These are phyloP conservation scores for Aurifilum marmelostoma DNA, from an alignment of 2,329 filamentous ascomycete species.

Conservation along the genomic window DNA sequence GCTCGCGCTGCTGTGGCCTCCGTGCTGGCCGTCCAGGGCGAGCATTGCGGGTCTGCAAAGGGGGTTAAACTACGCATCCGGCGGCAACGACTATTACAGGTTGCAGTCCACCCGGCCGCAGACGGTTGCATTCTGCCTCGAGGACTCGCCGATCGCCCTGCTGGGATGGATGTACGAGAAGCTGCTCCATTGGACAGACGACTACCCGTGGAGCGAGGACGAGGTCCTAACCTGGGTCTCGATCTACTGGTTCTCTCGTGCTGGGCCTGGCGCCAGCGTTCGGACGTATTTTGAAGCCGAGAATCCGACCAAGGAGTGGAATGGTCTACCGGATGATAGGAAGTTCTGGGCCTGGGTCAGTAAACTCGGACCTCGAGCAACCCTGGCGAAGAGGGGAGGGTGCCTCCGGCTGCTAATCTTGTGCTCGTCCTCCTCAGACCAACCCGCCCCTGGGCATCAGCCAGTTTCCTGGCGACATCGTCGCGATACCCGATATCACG, in stretches of 20 bases:
- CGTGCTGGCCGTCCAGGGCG: conserved; percentile 62
- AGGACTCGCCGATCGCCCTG: conserved; percentile 70
- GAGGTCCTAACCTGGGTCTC: conserved; percentile 76
- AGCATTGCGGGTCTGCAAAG: background rate
- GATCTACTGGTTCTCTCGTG: conserved; percentile 71
- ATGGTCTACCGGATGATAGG: conserved; percentile 36
- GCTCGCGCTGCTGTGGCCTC: conserved; percentile 53
- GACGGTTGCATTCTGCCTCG: conserved; percentile 70
- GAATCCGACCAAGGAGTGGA: conserved; percentile 35
- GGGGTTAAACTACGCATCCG: background rate
- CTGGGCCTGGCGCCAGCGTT: conserved; percentile 68
- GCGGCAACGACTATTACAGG: conserved; percentile 54
- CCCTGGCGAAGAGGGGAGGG: background rate
- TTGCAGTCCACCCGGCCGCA: conserved; percentile 66
- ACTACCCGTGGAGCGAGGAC: conserved; percentile 73
- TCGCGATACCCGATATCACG: conserved; percentile 58
- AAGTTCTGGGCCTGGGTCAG: conserved; percentile 11
- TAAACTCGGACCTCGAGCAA: background rate
- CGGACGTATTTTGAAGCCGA: conserved; percentile 59
- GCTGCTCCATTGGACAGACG: conserved; percentile 74
- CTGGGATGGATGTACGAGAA: conserved; percentile 84
- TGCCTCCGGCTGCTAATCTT: background rate
- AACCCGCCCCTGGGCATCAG: conserved; percentile 13
- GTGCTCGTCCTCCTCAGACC: conserved; percentile 34
- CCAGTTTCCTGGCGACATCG: conserved; percentile 60